phyloP scores from a whole-genome alignment of 768 basidiomycete species.

The Pisolithus tinctorius region DNA sequence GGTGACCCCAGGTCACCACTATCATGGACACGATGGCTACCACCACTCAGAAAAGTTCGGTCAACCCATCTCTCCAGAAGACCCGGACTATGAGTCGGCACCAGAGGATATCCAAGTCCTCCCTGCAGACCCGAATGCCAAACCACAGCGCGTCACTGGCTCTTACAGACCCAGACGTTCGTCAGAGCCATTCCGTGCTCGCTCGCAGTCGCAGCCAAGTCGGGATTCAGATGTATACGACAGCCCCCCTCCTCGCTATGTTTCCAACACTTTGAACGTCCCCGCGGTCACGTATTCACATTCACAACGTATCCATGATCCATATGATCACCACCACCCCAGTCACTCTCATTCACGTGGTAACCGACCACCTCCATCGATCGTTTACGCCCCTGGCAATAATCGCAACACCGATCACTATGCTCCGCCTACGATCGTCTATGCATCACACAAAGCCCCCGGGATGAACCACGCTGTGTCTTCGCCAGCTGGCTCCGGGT shows the following conservation, averaged over 20 bases:
- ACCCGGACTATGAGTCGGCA: slow-evolving; percentile 20
- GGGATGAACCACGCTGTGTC: slow-evolving; percentile 68
- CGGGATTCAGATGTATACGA: slow-evolving; percentile 27
- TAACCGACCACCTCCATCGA: slow-evolving; percentile 44
- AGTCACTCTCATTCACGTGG: slow-evolving; percentile 32
- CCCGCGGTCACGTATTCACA: slow-evolving; percentile 30
- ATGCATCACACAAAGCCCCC: slow-evolving; percentile 49
- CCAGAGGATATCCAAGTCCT: slow-evolving; percentile 62
- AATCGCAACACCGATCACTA: slow-evolving; percentile 45
- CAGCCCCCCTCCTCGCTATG: slow-evolving; percentile 27
- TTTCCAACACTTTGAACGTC: slow-evolving; percentile 14
- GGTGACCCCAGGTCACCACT: slow-evolving; percentile 2
- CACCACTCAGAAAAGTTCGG: slow-evolving; percentile 10
- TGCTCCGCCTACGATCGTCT: slow-evolving; percentile 52
- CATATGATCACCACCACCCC: slow-evolving; percentile 25
- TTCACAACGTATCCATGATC: slow-evolving; percentile 34
- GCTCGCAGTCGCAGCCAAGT: slow-evolving; percentile 10
- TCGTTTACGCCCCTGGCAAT: slow-evolving; percentile 49
- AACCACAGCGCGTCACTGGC: slow-evolving; percentile 25
- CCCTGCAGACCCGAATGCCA: slow-evolving; percentile 40
- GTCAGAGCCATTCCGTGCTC: slow-evolving; percentile 23
- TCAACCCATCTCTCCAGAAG: slow-evolving; percentile 11
- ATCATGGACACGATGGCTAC: slow-evolving; percentile 16
- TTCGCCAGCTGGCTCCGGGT: slow-evolving; percentile 37
- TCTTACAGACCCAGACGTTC: slow-evolving; percentile 26